Evolutionary conservation across 2,329 filamentous ascomycete genomes (phyloP).

Genomic region (Colletotrichum zoysiae): DNA sequence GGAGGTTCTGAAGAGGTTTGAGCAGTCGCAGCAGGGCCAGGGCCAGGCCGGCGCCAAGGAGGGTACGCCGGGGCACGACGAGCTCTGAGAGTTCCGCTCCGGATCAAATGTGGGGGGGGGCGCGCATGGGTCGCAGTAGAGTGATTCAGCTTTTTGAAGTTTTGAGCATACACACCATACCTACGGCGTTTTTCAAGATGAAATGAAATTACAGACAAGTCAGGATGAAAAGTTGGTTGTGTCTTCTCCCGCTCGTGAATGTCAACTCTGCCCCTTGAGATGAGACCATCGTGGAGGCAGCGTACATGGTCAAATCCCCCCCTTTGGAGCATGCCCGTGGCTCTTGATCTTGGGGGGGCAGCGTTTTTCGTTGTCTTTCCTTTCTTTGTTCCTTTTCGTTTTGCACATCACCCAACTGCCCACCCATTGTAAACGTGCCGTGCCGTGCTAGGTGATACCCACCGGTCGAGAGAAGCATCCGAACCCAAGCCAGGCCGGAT

Average conservation of each 20-base stretch:
- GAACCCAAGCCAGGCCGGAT: not conserved
- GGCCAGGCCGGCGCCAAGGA: constrained; percentile 41
- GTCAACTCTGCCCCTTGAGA: too few species aligned
- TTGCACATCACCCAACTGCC: not conserved
- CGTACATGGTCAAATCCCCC: not conserved
- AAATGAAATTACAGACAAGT: constrained; percentile 20
- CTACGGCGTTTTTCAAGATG: constrained; percentile 14
- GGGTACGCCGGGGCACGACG: constrained; percentile 50
- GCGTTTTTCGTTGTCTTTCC: too few species aligned
- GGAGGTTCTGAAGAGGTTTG: constrained; percentile 58
- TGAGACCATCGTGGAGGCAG: not conserved
- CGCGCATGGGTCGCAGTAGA: not conserved
- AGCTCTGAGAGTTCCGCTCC: constrained; percentile 48
- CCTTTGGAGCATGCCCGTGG: too few species aligned
- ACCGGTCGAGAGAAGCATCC: not conserved
- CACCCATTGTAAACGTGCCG: not conserved
- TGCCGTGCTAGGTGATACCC: not conserved
- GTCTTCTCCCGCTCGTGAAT: not conserved
- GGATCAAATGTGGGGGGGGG: not conserved
- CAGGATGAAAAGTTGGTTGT: not conserved
- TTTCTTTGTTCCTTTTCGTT: too few species aligned
- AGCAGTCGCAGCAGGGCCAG: constrained; percentile 46
- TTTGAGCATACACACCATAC: constrained; percentile 26
- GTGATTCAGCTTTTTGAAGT: constrained; percentile 15
- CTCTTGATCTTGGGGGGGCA: not conserved